phyloP scores from a whole-genome alignment of 164 flowering plant genomes.

The Vitis riparia region DNA sequence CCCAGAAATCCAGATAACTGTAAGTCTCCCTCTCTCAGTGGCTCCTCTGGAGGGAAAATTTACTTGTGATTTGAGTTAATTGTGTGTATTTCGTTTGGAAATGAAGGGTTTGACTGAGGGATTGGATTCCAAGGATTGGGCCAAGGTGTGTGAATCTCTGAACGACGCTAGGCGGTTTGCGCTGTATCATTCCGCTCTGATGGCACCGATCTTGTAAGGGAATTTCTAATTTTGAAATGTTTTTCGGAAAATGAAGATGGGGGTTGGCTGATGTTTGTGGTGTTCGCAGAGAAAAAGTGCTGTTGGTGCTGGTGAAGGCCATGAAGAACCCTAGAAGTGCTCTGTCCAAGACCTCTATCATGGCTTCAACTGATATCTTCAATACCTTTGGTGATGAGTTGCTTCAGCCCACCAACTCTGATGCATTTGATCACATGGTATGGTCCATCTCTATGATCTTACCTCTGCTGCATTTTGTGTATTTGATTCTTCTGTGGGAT shows the following conservation, averaged over 20 bases:
- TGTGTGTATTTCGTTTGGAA: background rate
- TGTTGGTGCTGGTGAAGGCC: constrained; percentile 63
- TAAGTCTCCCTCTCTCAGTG: constrained; percentile 13
- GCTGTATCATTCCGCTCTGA: constrained; percentile 49
- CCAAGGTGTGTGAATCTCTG: constrained; percentile 72
- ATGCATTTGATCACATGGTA: constrained; percentile 73
- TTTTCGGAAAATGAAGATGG: background rate
- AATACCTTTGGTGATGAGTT: constrained; percentile 59
- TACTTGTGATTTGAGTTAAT: background rate
- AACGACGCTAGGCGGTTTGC: constrained; percentile 71
- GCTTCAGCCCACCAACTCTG: constrained; percentile 40
- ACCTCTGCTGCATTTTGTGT: background rate
- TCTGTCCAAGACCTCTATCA: constrained; percentile 78
- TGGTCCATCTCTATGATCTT: background rate
- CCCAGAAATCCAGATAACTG: constrained; percentile 63
- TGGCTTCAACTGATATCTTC: constrained; percentile 88
- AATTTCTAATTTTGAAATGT: background rate
- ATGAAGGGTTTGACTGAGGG: constrained; percentile 60
- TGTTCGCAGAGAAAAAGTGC: constrained; percentile 60
- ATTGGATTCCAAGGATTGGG: constrained; percentile 83
- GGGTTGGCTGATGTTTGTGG: background rate
- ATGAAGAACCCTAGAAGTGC: constrained; percentile 99
- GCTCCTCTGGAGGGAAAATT: background rate
- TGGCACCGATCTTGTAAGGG: constrained; percentile 71
- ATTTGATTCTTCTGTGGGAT: too few relatives aligned